phyloP scores from a whole-genome alignment of 2,329 filamentous ascomycete genomes.

The Penicillium brasilianum region DNA sequence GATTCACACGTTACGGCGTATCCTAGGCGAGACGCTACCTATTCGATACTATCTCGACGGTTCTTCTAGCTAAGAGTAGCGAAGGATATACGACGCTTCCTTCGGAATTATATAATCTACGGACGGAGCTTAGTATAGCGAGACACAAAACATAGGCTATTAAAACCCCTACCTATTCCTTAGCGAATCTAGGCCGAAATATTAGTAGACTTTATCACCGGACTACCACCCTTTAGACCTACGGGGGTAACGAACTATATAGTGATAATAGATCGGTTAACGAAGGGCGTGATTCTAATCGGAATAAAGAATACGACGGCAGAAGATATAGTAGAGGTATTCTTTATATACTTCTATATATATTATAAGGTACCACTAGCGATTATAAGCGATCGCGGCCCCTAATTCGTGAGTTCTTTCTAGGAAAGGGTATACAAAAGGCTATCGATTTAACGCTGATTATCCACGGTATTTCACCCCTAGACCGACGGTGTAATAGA shows the following conservation, averaged over 20 bases:
- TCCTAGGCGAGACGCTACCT: neutral
- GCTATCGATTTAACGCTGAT: neutral
- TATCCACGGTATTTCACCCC: neutral
- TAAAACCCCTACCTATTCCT: slow-evolving; percentile 1
- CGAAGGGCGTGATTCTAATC: slow-evolving; percentile 2
- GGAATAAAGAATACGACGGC: neutral
- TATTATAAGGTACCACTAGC: neutral
- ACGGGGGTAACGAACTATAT: slow-evolving; percentile 1
- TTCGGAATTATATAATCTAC: slow-evolving; percentile 8
- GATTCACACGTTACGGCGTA: neutral
- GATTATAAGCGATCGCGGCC: neutral
- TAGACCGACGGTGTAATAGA: neutral
- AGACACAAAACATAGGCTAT: slow-evolving; percentile 4
- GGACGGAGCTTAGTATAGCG: slow-evolving; percentile 3
- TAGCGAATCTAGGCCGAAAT: no score
- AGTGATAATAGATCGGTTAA: slow-evolving; percentile 2
- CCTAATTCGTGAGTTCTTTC: neutral
- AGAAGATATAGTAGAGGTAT: neutral
- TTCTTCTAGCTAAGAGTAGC: slow-evolving; percentile 2
- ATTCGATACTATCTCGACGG: neutral
- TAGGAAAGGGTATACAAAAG: neutral
- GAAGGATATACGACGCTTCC: neutral
- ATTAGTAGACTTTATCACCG: no score
- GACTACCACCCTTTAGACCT: neutral
- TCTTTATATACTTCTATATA: slow-evolving; percentile 4